These are phyloP conservation scores for Diutina sp. DNA, from an alignment of 1,139 yeast genomes.

Conservation along the genomic window DNA sequence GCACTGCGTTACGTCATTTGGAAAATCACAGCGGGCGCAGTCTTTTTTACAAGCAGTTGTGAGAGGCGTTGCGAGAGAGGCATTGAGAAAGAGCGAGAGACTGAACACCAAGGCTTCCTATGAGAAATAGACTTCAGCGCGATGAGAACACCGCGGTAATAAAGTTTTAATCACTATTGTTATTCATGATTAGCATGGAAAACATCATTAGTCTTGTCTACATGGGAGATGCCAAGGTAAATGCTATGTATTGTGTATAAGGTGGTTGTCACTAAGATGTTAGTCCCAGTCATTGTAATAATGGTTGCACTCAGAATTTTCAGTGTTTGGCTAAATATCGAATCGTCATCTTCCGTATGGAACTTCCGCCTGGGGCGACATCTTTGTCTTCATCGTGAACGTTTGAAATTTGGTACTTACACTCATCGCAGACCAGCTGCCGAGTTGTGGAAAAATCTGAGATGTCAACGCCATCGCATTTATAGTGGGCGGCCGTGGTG, in stretches of 20 bases:
- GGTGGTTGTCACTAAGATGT: not conserved
- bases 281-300: not conserved
- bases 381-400: slow-evolving; percentile 1
- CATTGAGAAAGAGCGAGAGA: not conserved
- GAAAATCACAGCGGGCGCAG: not conserved
- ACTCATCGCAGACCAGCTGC: not conserved
- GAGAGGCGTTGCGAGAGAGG: not conserved
- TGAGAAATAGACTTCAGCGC: not conserved
- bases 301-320: slow-evolving; percentile 1
- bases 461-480: not conserved
- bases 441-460: not conserved
- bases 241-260: not conserved
- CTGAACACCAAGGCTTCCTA: not conserved
- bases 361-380: slow-evolving; percentile 3
- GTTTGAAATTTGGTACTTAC: not conserved
- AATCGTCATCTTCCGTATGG: slow-evolving; percentile 2
- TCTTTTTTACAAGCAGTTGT: not conserved
- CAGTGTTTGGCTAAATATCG: slow-evolving; percentile 3
- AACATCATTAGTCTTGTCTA: slow-evolving; percentile 1
- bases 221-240: not conserved
- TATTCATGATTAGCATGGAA: slow-evolving; percentile 2
- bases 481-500: not conserved
- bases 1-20: not conserved
- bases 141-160: not conserved
- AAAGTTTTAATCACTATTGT: not conserved